Base-by-base conservation (phyloP, 768 basidiomycete species). In the Nidularia sp. region DNA sequence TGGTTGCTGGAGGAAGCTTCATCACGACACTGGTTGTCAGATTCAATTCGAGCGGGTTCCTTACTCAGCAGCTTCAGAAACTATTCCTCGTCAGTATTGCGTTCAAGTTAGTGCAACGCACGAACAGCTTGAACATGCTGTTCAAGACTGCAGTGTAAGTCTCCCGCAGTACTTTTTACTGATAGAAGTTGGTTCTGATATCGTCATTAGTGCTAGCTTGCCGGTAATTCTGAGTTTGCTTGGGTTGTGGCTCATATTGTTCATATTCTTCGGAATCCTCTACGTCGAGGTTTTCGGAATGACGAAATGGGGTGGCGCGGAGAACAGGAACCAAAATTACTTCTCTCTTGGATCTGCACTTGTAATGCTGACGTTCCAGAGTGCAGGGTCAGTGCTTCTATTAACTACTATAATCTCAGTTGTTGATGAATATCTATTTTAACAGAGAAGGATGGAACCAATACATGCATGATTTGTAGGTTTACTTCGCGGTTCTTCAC, bases 391-490 rank as follows among this genome's bases (percentile, higher is more conserved):
- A 57, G 83, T 71, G 12, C 18, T 54, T 33, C 34, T 35, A 15
- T 47, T 43, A 9, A 43, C 34, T 44, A 46, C 50, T n/a, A 35
- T 22, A 18, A 45, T 43, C 39, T 48, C 48, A 45, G 58, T 42
- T 4, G 49, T 52, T 57, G 32, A 58, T 48, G 45, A 45, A 50
- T 31, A 13, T 18, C 18, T 18, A 18, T 18, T 18, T 13, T 49
- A 57, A 5, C 57, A 94, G 94, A 6, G 95, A 98, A 66, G 92
- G 86, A 0, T 98, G 96, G 96, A 98, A 98, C 64, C 84, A 87
- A 59, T 97, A 87, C 66, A 98, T 98, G 96, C 95, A 98, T 64
- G 91, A 98, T 69, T 96, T 84, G 91, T 94, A 65, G 62, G 87
- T 70, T 5, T 33, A 48, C 25, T 5, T 13, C 33, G 22, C 32